Conservation (phyloP, 768 basidiomycete species). For the Tricholoma bakamatsutake region DNA sequence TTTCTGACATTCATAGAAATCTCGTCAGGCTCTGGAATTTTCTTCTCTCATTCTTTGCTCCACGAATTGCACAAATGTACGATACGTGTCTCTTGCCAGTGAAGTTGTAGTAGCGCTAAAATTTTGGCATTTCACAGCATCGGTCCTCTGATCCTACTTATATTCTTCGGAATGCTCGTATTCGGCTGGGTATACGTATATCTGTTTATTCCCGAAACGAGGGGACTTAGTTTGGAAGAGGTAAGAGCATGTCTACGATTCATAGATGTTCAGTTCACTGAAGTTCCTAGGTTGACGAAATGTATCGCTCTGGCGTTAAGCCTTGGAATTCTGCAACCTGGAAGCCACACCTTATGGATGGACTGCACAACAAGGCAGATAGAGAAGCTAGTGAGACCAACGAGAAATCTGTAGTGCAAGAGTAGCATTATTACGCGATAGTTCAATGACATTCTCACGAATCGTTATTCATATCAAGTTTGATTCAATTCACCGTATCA, state of each 20-base stretch:
- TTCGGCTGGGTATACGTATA: constrained; percentile 71
- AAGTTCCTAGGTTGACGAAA: constrained; percentile 54
- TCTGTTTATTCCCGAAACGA: constrained; percentile 76
- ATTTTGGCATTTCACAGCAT: constrained; percentile 33
- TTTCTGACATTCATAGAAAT: constrained; percentile 17
- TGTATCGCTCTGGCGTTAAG: constrained; percentile 61
- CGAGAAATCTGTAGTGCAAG: neutral
- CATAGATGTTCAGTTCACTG: neutral
- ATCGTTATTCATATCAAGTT: too few relatives aligned
- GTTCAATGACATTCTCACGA: too few relatives aligned
- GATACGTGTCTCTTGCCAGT: constrained; percentile 9
- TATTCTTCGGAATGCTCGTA: constrained; percentile 71
- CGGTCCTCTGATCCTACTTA: constrained; percentile 67
- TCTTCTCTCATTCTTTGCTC: constrained; percentile 67
- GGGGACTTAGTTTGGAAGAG: constrained; percentile 71
- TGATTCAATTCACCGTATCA: too few relatives aligned
- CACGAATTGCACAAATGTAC: constrained; percentile 53
- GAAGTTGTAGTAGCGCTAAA: neutral
- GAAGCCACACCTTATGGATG: constrained; percentile 45
- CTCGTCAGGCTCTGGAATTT: constrained; percentile 74
- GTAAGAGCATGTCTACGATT: constrained; percentile 22
- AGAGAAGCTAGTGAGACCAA: neutral
- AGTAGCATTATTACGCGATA: too few relatives aligned
- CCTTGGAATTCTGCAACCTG: constrained; percentile 63
- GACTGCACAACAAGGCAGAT: constrained; percentile 28